Conservation (phyloP, 345 rosid species). For the Iberis pinnata region DNA sequence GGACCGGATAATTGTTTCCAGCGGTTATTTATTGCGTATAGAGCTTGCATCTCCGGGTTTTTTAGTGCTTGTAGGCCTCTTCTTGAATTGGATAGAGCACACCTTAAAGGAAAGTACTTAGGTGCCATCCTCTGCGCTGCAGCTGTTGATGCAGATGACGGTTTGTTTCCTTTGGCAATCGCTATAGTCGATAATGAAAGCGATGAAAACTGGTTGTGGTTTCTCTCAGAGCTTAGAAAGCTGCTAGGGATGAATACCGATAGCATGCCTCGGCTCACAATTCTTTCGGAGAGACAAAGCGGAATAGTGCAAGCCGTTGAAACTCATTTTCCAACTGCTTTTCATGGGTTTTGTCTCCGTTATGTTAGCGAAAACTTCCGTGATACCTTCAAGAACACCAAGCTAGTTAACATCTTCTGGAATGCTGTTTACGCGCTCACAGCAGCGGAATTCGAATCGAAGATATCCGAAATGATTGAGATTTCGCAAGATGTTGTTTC, state of each 20-base stretch:
- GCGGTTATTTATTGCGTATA: slow-evolving; percentile 76
- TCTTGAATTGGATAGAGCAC: slow-evolving; percentile 81
- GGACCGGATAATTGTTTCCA: slow-evolving; percentile 94
- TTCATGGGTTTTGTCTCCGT: slow-evolving; percentile 90
- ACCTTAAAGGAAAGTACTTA: slow-evolving; percentile 90
- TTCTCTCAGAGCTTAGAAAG: slow-evolving; percentile 87
- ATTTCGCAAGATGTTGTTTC: slow-evolving; percentile 64
- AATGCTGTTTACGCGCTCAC: slow-evolving; percentile 94
- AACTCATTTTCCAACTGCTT: slow-evolving; percentile 94
- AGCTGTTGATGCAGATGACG: slow-evolving; percentile 85
- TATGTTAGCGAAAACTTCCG: slow-evolving; percentile 83
- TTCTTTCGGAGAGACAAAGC: slow-evolving; percentile 82
- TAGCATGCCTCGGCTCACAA: slow-evolving; percentile 93
- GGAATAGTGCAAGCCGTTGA: slow-evolving; percentile 89
- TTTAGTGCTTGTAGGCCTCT: slow-evolving; percentile 90
- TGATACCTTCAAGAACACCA: slow-evolving; percentile 87
- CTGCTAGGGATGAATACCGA: slow-evolving; percentile 92
- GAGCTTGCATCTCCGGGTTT: slow-evolving; percentile 90
- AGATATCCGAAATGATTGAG: slow-evolving; percentile 83
- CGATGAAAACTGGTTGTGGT: slow-evolving; percentile 98
- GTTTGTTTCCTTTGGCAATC: slow-evolving; percentile 81
- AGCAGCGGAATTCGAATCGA: slow-evolving; percentile 66
- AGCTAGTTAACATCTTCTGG: slow-evolving; percentile 92
- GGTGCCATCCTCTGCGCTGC: slow-evolving; percentile 86
- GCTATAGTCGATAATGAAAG: slow-evolving; percentile 77